A percentile compares a stretch with the other conserved stretches of the same genome.
These are phyloP conservation scores for Cercospora canescens DNA, from an alignment of 2,329 filamentous ascomycete genomes.

Conservation along the genomic window DNA sequence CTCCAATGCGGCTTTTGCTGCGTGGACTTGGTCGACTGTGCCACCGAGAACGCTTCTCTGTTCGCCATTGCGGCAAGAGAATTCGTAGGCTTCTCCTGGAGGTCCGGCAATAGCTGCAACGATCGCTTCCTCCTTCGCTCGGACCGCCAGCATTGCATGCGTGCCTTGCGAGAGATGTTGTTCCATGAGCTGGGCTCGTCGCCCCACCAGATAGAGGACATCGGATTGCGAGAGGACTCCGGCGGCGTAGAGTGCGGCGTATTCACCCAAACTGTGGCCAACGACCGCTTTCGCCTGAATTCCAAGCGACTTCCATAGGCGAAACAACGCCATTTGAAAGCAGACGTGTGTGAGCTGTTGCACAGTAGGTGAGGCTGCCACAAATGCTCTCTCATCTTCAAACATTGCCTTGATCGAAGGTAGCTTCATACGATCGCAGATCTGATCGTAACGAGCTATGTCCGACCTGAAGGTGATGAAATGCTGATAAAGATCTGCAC, in stretches of 20 bases:
- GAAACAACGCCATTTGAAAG: slow-evolving; percentile 43
- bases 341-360: slow-evolving; percentile 42
- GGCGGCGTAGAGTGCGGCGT: slow-evolving; percentile 39
- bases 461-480: slow-evolving; percentile 32
- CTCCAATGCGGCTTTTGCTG: slow-evolving; percentile 9
- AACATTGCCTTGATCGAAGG: slow-evolving; percentile 32
- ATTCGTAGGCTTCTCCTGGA: slow-evolving; percentile 16
- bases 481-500: slow-evolving; percentile 35
- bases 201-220: slow-evolving; percentile 37
- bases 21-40: slow-evolving; percentile 18
- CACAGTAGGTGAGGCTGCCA: slow-evolving; percentile 13
- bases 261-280: slow-evolving; percentile 41
- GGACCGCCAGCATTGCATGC: slow-evolving; percentile 23
- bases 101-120: background rate
- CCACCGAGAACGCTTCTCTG: slow-evolving; percentile 26
- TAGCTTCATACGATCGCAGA: slow-evolving; percentile 33
- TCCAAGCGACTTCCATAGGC: slow-evolving; percentile 31
- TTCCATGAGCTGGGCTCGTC: slow-evolving; percentile 30
- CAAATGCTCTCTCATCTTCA: slow-evolving; percentile 13
- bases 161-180: slow-evolving; percentile 7
- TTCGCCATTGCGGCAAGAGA: slow-evolving; percentile 28
- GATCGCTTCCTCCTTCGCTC: slow-evolving; percentile 9
- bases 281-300: slow-evolving; percentile 29
- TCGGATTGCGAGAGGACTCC: slow-evolving; percentile 37
- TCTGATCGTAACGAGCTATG: slow-evolving; percentile 33